phyloP scores from a whole-genome alignment of 306 rosid species.

The Comarum palustre region DNA sequence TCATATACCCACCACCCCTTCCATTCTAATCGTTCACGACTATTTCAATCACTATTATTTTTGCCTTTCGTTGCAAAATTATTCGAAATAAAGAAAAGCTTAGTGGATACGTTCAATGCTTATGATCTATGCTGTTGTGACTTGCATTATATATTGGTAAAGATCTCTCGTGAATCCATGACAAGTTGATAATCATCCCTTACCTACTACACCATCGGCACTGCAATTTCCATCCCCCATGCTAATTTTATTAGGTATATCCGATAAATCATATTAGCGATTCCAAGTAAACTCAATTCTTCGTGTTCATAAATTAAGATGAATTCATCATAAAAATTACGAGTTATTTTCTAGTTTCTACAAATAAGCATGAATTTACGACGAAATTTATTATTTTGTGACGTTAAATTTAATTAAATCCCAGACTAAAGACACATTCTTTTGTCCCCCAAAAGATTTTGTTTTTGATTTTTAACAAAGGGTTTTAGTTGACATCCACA shows the following conservation, averaged over 20 bases:
- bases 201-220: conserved; percentile 1
- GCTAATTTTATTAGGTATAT: not conserved
- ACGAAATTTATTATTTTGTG: too few relatives aligned
- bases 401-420: too few relatives aligned
- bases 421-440: too few relatives aligned
- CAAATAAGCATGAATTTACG: too few relatives aligned
- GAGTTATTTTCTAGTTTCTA: too few relatives aligned
- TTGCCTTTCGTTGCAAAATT: not conserved
- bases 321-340: not conserved
- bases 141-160: conserved; percentile 1
- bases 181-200: not conserved
- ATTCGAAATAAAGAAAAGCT: not conserved
- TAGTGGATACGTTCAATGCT: not conserved
- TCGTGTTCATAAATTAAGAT: not conserved
- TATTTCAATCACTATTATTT: not conserved
- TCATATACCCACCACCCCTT: not conserved
- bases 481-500: not conserved
- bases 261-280: not conserved
- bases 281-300: not conserved
- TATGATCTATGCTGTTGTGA: not conserved
- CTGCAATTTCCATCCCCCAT: not conserved
- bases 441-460: not conserved
- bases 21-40: not conserved
- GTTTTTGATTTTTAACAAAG: not conserved
- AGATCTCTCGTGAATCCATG: not conserved